Evolutionary conservation across 805 yeast genomes (phyloP), one percentile per base, ranked within the genome.

Genomic region (Suhomyces xylopsoci): DNA sequence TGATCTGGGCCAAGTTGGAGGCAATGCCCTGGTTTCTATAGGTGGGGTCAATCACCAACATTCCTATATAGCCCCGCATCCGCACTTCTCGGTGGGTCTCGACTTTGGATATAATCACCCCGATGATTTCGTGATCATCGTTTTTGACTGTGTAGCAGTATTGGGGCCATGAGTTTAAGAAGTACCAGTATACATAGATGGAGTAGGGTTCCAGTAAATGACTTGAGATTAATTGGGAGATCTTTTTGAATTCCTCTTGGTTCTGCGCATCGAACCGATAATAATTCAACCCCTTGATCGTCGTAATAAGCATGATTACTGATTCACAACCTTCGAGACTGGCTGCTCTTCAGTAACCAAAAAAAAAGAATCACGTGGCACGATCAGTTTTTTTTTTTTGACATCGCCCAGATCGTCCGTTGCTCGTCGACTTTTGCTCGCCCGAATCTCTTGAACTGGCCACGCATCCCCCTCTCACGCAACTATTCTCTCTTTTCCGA

Each of bases 181-280:
- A 94, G 71, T 87, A 94, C 64, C 96, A 80, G 69, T 92, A 94
- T 2, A 94, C 97, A 62, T 90, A 94, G 17, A 90, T 81, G 3
- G 97, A 92, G 66, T 94, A 94, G 0, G 99, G 98, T 68, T 94
- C 99, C 26, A 94, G 86, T 40, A 94, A 74, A 66, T 92, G 94
- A 9, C 74, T 76, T 41, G 86, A 81, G 9, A 93, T 85, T 46
- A 93, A 75, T 9, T 64, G 62, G 60, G 81, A 79, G 12, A 87
- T 73, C 26, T 75, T 77, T 10, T 72, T 65, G 54, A 86, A 77
- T 55, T 86, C 82, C 2, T 61, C 60, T 49, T 70, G 17, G 49
- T 46, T 48, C 20, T 47, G 32, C 9, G 55, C 55, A 52, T 70
- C 58, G 52, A 67, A 67, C 51, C 56, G 55, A 47, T 59, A 56